These are phyloP conservation scores for Gracilaria caudata DNA, from an alignment of 23 red algal species.

Conservation along the genomic window DNA sequence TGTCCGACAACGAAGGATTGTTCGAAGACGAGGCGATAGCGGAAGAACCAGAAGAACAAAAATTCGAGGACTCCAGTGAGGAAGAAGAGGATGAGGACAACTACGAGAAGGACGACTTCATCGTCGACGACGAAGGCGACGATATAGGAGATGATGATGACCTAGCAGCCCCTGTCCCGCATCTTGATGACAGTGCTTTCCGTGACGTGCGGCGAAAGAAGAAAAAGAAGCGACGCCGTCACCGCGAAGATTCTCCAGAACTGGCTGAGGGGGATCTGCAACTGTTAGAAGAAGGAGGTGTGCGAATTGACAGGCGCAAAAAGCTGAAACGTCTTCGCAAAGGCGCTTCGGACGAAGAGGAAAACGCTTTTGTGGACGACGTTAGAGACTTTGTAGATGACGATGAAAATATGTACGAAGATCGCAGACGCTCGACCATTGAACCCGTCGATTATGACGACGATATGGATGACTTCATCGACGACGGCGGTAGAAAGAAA, in stretches of 20 bases:
- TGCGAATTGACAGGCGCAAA: constrained; percentile 53
- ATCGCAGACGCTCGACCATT: constrained; percentile 39
- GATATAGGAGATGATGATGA: constrained; percentile 36
- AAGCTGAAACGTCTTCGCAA: constrained; percentile 55
- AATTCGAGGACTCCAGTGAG: constrained; percentile 68
- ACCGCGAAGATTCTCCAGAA: constrained; percentile 48
- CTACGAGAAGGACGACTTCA: constrained; percentile 89
- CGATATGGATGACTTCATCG: constrained; percentile 88
- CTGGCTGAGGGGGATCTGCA: constrained; percentile 83
- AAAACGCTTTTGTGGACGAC: constrained; percentile 49
- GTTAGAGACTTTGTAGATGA: constrained; percentile 41
- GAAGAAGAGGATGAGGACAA: constrained; percentile 86
- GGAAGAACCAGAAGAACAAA: constrained; percentile 30
- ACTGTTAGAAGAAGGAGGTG: constrained; percentile 79
- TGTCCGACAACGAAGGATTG: constrained; percentile 34
- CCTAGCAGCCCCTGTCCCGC: constrained; percentile 16
- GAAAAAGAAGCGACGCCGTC: constrained; percentile 77
- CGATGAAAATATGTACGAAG: constrained; percentile 49
- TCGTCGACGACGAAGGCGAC: constrained; percentile 80
- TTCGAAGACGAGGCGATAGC: constrained; percentile 27
- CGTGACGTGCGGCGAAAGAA: constrained; percentile 50
- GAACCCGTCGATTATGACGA: constrained; percentile 72
- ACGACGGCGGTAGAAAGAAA: constrained; percentile 51
- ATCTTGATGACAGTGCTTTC: constrained; percentile 14
- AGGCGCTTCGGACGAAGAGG: constrained; percentile 69